Conservation (phyloP, 805 yeast genomes). For the Cyberlindnera maclurae region DNA sequence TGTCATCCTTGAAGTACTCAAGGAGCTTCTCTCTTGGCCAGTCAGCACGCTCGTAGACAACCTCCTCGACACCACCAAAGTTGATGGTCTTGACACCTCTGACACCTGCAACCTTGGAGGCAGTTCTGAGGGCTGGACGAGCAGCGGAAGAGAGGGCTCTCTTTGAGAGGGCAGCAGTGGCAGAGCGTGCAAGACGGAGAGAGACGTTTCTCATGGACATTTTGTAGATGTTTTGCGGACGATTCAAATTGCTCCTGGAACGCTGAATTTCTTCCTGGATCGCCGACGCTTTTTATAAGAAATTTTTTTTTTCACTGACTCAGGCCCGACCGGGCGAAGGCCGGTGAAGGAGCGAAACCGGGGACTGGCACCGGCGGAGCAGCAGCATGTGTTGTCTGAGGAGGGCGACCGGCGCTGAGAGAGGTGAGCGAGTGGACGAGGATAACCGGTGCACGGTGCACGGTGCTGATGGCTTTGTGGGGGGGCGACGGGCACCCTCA, state of each 20-base stretch:
- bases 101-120: constrained; percentile 47
- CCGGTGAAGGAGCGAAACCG: neutral
- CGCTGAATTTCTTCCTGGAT: neutral
- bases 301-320: neutral
- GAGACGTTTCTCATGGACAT: constrained; percentile 41
- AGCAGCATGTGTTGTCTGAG: too few species aligned
- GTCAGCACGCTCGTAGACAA: constrained; percentile 97
- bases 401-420: too few species aligned
- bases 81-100: constrained; percentile 96
- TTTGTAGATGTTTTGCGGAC: neutral
- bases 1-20: constrained; percentile 96
- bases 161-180: constrained; percentile 37
- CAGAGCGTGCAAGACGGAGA: constrained; percentile 41
- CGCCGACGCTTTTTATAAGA: neutral
- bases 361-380: neutral
- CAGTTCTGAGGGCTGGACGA: constrained; percentile 52
- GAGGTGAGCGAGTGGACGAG: too few species aligned
- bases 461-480: too few species aligned
- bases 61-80: constrained; percentile 93
- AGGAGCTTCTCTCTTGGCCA: constrained; percentile 98
- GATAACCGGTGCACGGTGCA: neutral
- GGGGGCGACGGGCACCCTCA: too few species aligned
- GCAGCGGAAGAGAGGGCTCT: constrained; percentile 57
- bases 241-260: neutral
- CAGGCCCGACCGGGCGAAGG: neutral